A percentile compares a stretch with the other conserved stretches of the same genome.
phyloP scores from a whole-genome alignment of 192 early-diverging fungal species.

The Coemansia aciculifera region DNA sequence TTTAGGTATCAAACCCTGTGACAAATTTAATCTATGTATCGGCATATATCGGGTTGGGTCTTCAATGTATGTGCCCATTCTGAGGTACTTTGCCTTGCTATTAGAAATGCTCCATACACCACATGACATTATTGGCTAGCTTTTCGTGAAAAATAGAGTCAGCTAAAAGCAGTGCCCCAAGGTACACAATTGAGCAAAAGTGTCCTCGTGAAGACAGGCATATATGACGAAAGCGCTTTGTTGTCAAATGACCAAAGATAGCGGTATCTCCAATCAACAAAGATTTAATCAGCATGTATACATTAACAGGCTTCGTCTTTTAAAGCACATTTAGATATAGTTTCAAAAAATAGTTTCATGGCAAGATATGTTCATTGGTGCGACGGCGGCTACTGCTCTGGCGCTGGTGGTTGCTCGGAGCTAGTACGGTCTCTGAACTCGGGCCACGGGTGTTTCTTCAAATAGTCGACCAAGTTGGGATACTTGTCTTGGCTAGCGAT shows the following conservation, averaged over 20 bases:
- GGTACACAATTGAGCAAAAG: not conserved
- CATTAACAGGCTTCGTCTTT: not conserved
- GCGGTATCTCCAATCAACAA: not conserved
- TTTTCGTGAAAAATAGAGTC: not conserved
- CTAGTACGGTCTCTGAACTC: constrained; percentile 13
- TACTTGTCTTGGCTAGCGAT: constrained; percentile 12
- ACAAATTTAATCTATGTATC: not conserved
- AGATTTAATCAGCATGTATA: not conserved
- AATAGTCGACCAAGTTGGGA: constrained; percentile 26
- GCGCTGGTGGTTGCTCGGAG: not conserved
- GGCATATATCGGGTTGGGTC: not conserved
- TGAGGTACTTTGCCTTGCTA: not conserved
- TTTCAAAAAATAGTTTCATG: not conserved
- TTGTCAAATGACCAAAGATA: not conserved
- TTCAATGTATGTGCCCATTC: not conserved
- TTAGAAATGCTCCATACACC: not conserved
- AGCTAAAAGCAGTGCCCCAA: not conserved
- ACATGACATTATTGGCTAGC: not conserved
- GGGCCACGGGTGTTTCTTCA: constrained; percentile 28
- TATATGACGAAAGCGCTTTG: not conserved
- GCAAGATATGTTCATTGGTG: not conserved
- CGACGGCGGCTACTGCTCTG: not conserved
- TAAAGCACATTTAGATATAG: not conserved
- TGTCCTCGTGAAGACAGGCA: not conserved
- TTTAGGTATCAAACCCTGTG: not conserved